Evolutionary conservation across 2,329 filamentous ascomycete species (phyloP).

Genomic region (Rugonectria rugulosa): DNA sequence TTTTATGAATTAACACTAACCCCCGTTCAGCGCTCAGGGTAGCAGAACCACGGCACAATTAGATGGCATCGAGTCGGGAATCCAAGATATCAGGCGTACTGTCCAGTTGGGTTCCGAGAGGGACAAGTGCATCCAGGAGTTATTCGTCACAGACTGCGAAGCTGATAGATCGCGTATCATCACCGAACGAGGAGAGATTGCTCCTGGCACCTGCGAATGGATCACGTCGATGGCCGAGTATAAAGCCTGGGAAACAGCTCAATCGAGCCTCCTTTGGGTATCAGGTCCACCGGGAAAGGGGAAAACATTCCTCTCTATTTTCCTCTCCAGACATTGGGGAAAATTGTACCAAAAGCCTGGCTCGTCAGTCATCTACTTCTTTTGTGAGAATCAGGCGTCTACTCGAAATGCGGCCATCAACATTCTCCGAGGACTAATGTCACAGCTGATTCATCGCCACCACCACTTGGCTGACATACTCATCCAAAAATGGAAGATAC

Average conservation of each 20-base stretch:
- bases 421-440: slow-evolving; percentile 5
- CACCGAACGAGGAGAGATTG: slow-evolving; percentile 17
- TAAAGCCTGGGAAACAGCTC: slow-evolving; percentile 1
- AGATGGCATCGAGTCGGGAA: too few species aligned
- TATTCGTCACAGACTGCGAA: slow-evolving; percentile 20
- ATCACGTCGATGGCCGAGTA: slow-evolving; percentile 12
- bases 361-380: slow-evolving; percentile 25
- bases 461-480: rapidly evolving
- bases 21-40: too few species aligned
- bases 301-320: slow-evolving; percentile 23
- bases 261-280: slow-evolving; percentile 21
- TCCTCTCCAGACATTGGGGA: slow-evolving; percentile 18
- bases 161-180: slow-evolving; percentile 18
- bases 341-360: too few species aligned
- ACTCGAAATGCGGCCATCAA: slow-evolving; percentile 20
- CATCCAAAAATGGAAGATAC: not conserved
- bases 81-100: too few species aligned
- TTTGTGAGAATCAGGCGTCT: slow-evolving; percentile 21
- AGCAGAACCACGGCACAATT: too few species aligned
- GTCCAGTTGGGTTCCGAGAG: too few species aligned
- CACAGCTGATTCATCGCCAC: not conserved
- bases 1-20: too few species aligned
- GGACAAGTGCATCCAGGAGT: too few species aligned
- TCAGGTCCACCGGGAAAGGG: slow-evolving; percentile 21
- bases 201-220: slow-evolving; percentile 22